phyloP scores from a whole-genome alignment of 805 yeast genomes.

The Myxozyma mucilagina region DNA sequence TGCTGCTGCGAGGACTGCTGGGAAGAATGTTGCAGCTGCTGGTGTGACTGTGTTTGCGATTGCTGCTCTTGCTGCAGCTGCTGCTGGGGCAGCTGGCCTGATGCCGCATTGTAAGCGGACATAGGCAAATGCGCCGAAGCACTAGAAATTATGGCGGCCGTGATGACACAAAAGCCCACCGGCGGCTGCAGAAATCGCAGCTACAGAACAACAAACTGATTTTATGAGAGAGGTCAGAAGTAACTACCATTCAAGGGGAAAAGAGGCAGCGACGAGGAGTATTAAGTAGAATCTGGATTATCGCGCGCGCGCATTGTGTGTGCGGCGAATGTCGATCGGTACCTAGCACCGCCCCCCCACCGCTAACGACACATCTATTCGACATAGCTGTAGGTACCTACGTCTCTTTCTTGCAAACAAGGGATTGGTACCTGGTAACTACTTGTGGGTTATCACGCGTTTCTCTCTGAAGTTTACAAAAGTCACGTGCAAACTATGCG shows the following conservation, averaged over 20 bases:
- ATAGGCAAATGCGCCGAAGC: constrained; percentile 6
- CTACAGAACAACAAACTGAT: background rate
- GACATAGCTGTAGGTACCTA: background rate
- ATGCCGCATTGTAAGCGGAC: constrained; percentile 3
- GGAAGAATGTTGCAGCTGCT: constrained; percentile 4
- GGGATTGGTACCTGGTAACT: background rate
- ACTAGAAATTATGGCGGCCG: background rate
- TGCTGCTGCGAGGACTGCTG: background rate
- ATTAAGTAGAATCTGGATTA: background rate
- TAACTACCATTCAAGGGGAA: background rate
- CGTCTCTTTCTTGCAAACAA: background rate
- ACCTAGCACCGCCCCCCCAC: background rate
- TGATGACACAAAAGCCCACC: background rate
- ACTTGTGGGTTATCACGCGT: background rate
- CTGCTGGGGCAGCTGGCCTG: constrained; percentile 2
- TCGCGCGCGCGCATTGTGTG: background rate
- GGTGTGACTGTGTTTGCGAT: background rate
- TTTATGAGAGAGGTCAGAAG: background rate
- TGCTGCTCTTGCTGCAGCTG: constrained; percentile 9
- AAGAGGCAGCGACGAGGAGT: background rate
- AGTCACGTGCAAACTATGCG: background rate
- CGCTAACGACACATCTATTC: background rate
- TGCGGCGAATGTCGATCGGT: background rate
- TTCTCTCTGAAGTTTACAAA: too few species aligned
- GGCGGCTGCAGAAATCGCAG: background rate